Evolutionary conservation across 1,139 yeast genomes (phyloP).

Genomic region (Taiozyma onychis): DNA sequence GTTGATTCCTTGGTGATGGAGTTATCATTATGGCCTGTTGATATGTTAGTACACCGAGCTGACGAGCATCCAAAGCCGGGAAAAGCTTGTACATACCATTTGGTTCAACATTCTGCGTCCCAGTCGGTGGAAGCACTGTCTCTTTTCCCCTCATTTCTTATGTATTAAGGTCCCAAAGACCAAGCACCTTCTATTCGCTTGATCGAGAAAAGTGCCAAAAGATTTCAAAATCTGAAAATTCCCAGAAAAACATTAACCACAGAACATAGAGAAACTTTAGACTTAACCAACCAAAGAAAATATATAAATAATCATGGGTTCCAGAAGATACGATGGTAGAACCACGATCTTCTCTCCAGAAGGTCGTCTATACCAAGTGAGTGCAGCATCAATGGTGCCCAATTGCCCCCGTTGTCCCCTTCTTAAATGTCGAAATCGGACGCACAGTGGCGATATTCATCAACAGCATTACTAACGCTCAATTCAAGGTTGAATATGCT

Average conservation of each 20-base stretch:
- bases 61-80: neutral
- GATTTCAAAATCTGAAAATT: neutral
- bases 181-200: neutral
- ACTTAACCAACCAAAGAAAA: neutral
- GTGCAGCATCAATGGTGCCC: constrained; percentile 14
- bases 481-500: constrained; percentile 75
- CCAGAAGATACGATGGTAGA: constrained; percentile 91
- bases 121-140: constrained; percentile 5
- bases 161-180: neutral
- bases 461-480: constrained; percentile 6
- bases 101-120: constrained; percentile 29
- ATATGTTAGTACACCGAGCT: neutral
- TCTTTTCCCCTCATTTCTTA: neutral
- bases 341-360: constrained; percentile 98
- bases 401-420: neutral
- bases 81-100: constrained; percentile 14
- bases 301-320: constrained; percentile 23
- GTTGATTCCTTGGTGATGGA: constrained; percentile 25
- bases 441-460: neutral
- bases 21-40: constrained; percentile 24
- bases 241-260: neutral
- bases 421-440: neutral
- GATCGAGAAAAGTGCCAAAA: neutral
- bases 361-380: constrained; percentile 86
- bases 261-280: neutral